Conservation (phyloP, 2,329 filamentous ascomycete species). For the Fusarium temperatum region DNA sequence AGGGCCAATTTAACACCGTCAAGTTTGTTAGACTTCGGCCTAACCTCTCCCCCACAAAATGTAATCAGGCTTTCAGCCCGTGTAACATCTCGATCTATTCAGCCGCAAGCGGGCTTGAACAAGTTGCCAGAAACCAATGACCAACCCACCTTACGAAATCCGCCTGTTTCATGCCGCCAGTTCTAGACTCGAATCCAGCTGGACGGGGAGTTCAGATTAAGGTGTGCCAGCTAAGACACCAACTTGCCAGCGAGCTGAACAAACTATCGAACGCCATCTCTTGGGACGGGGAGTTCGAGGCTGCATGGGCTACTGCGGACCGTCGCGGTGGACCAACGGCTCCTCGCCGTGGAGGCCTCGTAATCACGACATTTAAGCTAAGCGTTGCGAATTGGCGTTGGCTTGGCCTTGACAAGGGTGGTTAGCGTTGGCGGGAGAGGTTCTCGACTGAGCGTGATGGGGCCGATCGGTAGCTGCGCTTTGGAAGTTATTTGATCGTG, state of each 20-base stretch:
- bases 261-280: not conserved
- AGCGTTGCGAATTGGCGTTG: not conserved
- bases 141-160: not conserved
- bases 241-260: not conserved
- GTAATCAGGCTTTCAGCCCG: fast-evolving
- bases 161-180: not conserved
- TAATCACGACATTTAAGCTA: not conserved
- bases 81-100: not conserved
- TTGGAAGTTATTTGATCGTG: not conserved
- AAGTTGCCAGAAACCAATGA: not conserved
- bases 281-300: not conserved
- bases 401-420: not conserved
- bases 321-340: not conserved
- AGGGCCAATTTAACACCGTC: too few relatives aligned
- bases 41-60: fast-evolving
- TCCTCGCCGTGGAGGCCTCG: not conserved
- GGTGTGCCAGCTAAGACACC: not conserved
- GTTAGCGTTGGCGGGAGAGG: not conserved
- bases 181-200: not conserved
- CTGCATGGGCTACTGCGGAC: not conserved
- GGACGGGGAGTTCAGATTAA: not conserved
- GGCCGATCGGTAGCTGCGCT: not conserved
- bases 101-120: not conserved
- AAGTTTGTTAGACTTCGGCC: too few relatives aligned
- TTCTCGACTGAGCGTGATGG: not conserved